A percentile compares a stretch with the other conserved stretches of the same genome.
Conservation (phyloP, 1,139 yeast genomes). For the Kurtzmaniella quercitrusa region DNA sequence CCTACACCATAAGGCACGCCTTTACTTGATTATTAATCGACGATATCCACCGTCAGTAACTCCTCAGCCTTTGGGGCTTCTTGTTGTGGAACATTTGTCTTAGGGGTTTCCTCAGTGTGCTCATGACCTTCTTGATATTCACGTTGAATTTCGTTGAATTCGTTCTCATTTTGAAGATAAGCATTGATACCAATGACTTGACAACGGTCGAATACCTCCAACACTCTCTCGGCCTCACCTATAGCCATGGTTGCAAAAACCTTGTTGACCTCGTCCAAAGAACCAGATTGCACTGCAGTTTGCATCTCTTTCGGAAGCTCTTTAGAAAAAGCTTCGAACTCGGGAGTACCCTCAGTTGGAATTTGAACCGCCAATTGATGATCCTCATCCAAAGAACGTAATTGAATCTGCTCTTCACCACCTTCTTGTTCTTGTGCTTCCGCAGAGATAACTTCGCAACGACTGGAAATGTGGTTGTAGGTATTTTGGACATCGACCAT, state of each 20-base stretch:
- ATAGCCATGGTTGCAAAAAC: conserved; percentile 75
- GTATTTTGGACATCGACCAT: conserved; percentile 70
- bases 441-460: conserved; percentile 63
- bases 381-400: conserved; percentile 83
- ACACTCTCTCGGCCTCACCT: conserved; percentile 74
- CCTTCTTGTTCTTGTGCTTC: conserved; percentile 29
- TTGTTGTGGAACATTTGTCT: background rate
- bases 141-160: conserved; percentile 59
- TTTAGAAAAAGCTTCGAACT: conserved; percentile 49
- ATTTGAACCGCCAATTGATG: conserved; percentile 69
- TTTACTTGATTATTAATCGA: no score
- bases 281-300: conserved; percentile 66
- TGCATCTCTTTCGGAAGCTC: conserved; percentile 64
- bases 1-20: no score
- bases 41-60: conserved; percentile 20
- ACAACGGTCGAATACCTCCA: conserved; percentile 73
- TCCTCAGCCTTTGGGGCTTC: background rate
- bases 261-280: conserved; percentile 75
- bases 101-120: conserved; percentile 11
- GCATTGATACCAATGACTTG: conserved; percentile 83
- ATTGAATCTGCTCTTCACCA: conserved; percentile 63
- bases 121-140: conserved; percentile 37
- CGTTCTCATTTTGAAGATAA: conserved; percentile 68
- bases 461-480: conserved; percentile 61
- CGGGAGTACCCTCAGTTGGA: conserved; percentile 57